Conservation (phyloP, 208 protist genomes). For the Wallacemonas sp. region DNA sequence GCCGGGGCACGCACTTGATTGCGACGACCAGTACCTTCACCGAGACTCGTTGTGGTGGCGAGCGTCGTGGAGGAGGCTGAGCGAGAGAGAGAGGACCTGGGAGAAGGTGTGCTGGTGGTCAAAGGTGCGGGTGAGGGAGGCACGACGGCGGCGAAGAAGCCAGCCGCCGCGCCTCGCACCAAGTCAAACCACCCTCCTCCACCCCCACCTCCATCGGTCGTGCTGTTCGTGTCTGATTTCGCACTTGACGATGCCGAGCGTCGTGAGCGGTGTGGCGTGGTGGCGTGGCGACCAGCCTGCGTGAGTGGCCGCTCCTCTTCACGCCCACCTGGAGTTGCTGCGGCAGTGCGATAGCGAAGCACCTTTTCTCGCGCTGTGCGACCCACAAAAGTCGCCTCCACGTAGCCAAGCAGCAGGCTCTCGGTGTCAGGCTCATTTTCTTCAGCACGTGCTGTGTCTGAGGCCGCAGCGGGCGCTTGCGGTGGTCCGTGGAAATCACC, state of each 20-base stretch:
- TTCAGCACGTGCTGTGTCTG: not conserved
- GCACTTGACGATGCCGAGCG: not conserved
- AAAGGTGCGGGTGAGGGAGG: not conserved
- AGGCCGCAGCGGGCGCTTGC: too few relatives aligned
- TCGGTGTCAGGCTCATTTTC: not conserved
- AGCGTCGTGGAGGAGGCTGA: not conserved
- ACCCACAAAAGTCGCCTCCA: constrained; percentile 3
- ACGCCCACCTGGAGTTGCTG: not conserved
- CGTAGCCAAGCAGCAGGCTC: constrained; percentile 5
- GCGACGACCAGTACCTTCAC: too few relatives aligned
- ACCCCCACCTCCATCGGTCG: not conserved
- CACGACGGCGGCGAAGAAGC: constrained; percentile 8
- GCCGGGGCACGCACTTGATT: not conserved
- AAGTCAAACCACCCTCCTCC: constrained; percentile 9
- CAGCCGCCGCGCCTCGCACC: constrained; percentile 3
- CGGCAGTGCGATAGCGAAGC: not conserved
- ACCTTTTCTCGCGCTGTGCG: constrained; percentile 1
- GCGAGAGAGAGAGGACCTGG: too few relatives aligned
- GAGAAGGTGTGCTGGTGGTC: not conserved
- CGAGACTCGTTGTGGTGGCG: not conserved
- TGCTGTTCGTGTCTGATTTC: not conserved
- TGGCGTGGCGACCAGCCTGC: not conserved
- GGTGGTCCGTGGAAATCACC: too few relatives aligned
- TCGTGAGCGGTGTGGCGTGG: too few relatives aligned
- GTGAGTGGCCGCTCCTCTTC: not conserved